These are phyloP conservation scores for Epichloe brachyelytri DNA, from an alignment of 2,329 filamentous ascomycete genomes.

Conservation along the genomic window DNA sequence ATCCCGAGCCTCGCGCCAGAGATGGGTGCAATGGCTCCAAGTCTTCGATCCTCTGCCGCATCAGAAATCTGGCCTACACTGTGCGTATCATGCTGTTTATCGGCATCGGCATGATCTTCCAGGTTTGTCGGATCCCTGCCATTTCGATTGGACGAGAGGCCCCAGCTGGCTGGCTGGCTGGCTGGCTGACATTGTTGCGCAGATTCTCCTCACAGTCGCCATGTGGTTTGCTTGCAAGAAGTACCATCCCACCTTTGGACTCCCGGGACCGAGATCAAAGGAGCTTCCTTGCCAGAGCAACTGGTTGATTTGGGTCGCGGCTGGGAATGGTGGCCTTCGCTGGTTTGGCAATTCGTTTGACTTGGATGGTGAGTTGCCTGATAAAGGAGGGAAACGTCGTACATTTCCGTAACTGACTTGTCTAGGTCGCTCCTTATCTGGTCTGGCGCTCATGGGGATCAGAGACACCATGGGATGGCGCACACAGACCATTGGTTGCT, in stretches of 20 bases:
- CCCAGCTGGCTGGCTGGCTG: not conserved
- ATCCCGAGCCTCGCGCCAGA: constrained; percentile 5
- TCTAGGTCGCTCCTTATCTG: constrained; percentile 40
- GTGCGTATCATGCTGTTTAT: not conserved
- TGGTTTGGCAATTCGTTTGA: constrained; percentile 42
- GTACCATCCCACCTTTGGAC: constrained; percentile 41
- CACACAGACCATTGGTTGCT: constrained; percentile 43
- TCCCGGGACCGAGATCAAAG: constrained; percentile 22
- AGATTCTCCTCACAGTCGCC: constrained; percentile 39
- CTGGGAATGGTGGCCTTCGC: constrained; percentile 46
- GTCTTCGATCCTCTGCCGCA: constrained; percentile 6
- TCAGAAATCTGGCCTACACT: not conserved
- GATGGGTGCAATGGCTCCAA: constrained; percentile 5
- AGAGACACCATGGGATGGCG: constrained; percentile 53
- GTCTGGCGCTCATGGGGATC: constrained; percentile 47
- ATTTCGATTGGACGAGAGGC: not conserved
- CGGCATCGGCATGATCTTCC: not conserved
- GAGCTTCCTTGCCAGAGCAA: constrained; percentile 24
- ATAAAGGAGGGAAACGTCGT: too few species aligned
- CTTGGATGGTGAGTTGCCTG: constrained; percentile 21
- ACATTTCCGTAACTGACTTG: not conserved
- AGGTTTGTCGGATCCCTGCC: not conserved
- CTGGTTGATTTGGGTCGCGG: constrained; percentile 31
- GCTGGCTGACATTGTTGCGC: not conserved
- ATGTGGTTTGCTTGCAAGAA: constrained; percentile 45